These are phyloP conservation scores for Penicilliopsis zonata DNA, from an alignment of 495 filamentous ascomycete genomes.

Conservation along the genomic window DNA sequence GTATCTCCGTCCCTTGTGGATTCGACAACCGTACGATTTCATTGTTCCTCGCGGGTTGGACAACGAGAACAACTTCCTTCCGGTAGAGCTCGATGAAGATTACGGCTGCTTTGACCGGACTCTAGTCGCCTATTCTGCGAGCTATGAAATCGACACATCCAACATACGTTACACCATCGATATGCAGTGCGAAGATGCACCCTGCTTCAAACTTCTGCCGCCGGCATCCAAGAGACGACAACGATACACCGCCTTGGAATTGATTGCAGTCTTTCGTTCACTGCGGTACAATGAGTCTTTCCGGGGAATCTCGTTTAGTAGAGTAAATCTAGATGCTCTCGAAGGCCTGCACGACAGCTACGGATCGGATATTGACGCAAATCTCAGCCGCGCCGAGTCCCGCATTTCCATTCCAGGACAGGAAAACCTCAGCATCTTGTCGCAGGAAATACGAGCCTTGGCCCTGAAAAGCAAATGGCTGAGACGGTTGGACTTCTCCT, in stretches of 20 bases:
- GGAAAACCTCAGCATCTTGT: conserved; percentile 46
- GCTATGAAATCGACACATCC: conserved; percentile 59
- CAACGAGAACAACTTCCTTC: conserved; percentile 50
- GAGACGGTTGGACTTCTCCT: conserved; percentile 52
- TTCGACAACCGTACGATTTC: conserved; percentile 54
- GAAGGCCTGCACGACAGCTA: conserved; percentile 48
- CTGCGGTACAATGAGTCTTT: conserved; percentile 91
- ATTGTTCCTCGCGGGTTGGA: conserved; percentile 47
- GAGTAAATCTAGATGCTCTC: conserved; percentile 57
- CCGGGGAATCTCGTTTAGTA: conserved; percentile 68
- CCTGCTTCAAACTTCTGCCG: conserved; percentile 70
- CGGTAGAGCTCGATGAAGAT: conserved; percentile 56
- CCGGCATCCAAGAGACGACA: conserved; percentile 41
- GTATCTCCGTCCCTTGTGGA: conserved; percentile 74
- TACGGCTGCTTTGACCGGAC: conserved; percentile 73
- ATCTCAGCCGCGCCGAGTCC: conserved; percentile 43
- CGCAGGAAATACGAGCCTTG: conserved; percentile 63
- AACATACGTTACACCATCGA: conserved; percentile 70
- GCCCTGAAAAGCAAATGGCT: conserved; percentile 54
- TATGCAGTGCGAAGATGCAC: conserved; percentile 64
- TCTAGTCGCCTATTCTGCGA: conserved; percentile 73
- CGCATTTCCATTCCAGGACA: conserved; percentile 47
- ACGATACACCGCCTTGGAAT: conserved; percentile 59
- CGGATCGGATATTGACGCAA: conserved; percentile 52
- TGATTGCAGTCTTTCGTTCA: conserved; percentile 76